These are phyloP conservation scores for Kwoniella shivajii DNA, from an alignment of 1,284 basidiomycete species.

Conservation along the genomic window DNA sequence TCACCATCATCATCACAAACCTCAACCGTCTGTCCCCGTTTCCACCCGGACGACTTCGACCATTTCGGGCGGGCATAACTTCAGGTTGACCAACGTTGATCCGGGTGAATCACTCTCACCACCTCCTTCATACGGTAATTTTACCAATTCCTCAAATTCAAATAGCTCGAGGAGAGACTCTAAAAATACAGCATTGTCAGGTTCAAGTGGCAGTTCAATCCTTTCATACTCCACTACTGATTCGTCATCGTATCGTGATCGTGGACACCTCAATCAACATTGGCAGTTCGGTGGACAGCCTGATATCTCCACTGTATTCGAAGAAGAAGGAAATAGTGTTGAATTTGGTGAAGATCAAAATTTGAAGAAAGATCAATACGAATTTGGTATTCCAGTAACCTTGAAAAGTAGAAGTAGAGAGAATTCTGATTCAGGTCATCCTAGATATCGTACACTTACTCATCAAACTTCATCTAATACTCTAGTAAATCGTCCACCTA, in stretches of 20 bases:
- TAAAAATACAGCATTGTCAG: conserved; percentile 31
- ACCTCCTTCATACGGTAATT: conserved; percentile 17
- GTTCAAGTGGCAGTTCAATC: conserved; percentile 24
- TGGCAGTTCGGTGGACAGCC: conserved; percentile 22
- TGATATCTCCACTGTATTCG: conserved; percentile 43
- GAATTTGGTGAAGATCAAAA: conserved; percentile 10
- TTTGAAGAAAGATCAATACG: conserved; percentile 5
- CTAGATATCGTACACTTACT: background rate
- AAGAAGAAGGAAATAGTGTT: conserved; percentile 30
- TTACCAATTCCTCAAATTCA: conserved; percentile 6
- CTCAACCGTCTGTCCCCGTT: conserved; percentile 25
- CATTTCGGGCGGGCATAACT: background rate
- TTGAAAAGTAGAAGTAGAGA: background rate
- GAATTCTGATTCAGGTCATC: background rate
- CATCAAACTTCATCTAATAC: conserved; percentile 14
- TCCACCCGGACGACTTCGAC: conserved; percentile 26
- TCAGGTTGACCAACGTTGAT: background rate
- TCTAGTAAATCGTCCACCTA: conserved; percentile 13
- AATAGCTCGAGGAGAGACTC: conserved; percentile 24
- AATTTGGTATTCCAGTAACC: background rate
- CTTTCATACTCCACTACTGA: conserved; percentile 24
- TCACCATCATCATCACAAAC: conserved; percentile 23
- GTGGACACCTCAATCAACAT: conserved; percentile 9
- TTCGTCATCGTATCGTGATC: conserved; percentile 17
- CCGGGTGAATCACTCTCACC: conserved; percentile 18